phyloP scores from a whole-genome alignment of 305 asterid genomes.

The Fraxinus dipetala region DNA sequence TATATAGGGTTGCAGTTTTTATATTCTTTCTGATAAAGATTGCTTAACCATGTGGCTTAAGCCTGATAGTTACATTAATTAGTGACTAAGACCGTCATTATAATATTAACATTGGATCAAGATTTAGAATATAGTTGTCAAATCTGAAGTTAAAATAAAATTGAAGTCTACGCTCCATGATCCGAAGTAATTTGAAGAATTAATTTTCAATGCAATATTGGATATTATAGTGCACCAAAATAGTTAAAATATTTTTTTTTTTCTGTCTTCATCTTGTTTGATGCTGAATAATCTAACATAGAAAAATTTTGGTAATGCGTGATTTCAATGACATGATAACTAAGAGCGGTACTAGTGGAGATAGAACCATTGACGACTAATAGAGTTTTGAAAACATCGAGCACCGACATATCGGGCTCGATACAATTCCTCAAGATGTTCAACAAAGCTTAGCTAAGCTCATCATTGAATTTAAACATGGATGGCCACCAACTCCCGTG shows the following conservation, averaged over 20 bases:
- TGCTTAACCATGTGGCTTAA: background rate
- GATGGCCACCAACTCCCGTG: background rate
- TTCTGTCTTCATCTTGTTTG: too few species aligned
- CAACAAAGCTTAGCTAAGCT: background rate
- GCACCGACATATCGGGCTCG: background rate
- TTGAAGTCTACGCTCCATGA: background rate
- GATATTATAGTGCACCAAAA: background rate
- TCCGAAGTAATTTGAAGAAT: background rate
- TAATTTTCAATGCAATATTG: background rate
- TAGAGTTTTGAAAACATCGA: background rate
- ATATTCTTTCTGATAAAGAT: background rate
- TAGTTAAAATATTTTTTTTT: too few species aligned
- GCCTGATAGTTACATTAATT: background rate
- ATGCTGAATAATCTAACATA: background rate
- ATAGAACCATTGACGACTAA: background rate
- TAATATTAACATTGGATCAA: conserved; percentile 16
- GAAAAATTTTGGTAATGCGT: background rate
- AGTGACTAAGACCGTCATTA: background rate
- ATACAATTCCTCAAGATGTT: background rate
- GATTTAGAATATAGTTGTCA: background rate
- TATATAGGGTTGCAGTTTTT: background rate
- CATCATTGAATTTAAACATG: background rate
- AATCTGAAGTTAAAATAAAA: background rate
- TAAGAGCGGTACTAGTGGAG: background rate
- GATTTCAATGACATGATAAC: background rate